These are phyloP conservation scores for Didymella segeticola DNA, from an alignment of 2,329 filamentous ascomycete species.

Conservation along the genomic window DNA sequence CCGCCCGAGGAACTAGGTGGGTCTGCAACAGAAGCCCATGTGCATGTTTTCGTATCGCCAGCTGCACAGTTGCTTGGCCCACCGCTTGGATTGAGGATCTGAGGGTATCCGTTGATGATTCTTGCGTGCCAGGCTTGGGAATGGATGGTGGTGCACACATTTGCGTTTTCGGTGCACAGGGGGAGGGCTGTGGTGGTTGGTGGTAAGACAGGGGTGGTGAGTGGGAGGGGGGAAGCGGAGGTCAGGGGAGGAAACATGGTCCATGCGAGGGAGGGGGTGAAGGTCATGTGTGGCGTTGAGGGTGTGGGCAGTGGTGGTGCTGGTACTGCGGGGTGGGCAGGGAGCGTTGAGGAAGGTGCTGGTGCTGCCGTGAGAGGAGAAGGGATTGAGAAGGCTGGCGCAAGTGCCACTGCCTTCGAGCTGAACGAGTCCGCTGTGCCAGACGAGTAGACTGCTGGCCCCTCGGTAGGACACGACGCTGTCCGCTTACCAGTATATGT, in stretches of 20 bases:
- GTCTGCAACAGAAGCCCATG: background rate
- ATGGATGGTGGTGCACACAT: background rate
- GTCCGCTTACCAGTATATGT: background rate
- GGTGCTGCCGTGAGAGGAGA: too few relatives aligned
- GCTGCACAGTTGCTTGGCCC: background rate
- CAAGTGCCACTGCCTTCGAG: background rate
- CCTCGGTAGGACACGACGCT: background rate
- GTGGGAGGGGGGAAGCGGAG: background rate
- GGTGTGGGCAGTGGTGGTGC: too few relatives aligned
- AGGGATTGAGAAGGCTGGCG: background rate
- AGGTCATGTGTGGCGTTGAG: too few relatives aligned
- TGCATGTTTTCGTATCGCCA: background rate
- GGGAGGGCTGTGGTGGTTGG: background rate
- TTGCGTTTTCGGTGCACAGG: background rate
- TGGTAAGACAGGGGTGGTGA: background rate
- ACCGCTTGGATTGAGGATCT: background rate
- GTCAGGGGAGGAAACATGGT: background rate
- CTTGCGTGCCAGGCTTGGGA: background rate
- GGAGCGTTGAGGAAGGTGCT: too few relatives aligned
- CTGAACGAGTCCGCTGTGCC: background rate
- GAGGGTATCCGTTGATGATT: background rate
- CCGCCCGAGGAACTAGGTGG: too few relatives aligned
- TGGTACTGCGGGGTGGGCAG: too few relatives aligned
- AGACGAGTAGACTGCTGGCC: background rate
- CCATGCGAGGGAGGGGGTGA: too few relatives aligned